Evolutionary conservation across 495 filamentous ascomycete genomes (phyloP).

Genomic region (Lindgomyces ingoldianus): DNA sequence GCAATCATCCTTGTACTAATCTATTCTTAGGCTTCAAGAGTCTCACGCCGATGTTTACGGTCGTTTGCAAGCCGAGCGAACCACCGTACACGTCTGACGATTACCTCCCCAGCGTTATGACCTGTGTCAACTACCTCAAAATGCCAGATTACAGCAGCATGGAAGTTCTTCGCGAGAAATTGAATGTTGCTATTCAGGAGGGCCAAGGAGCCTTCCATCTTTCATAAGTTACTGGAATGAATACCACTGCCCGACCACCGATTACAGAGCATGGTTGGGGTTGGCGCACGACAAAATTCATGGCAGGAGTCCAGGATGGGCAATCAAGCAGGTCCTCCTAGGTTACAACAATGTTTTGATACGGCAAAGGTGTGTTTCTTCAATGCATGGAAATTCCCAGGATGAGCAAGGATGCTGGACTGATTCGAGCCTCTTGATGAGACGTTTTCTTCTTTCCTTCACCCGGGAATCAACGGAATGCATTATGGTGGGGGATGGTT

Average conservation of each 20-base stretch:
- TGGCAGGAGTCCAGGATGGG: neutral
- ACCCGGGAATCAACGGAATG: conserved; percentile 8
- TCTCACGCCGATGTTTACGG: conserved; percentile 96
- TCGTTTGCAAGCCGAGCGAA: conserved; percentile 97
- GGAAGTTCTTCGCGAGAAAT: conserved; percentile 69
- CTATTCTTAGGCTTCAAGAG: conserved; percentile 79
- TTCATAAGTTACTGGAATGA: conserved; percentile 55
- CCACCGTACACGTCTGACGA: conserved; percentile 93
- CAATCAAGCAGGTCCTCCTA: neutral
- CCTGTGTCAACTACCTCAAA: conserved; percentile 99
- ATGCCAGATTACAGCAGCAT: conserved; percentile 90
- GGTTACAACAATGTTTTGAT: neutral
- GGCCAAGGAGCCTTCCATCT: conserved; percentile 99
- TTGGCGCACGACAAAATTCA: conserved; percentile 8
- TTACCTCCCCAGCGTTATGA: conserved; percentile 98
- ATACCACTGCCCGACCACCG: conserved; percentile 6
- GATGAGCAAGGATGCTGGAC: neutral
- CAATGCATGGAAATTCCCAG: neutral
- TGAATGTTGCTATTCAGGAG: conserved; percentile 87
- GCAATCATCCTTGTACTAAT: conserved; percentile 30
- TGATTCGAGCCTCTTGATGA: neutral
- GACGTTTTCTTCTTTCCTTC: no score
- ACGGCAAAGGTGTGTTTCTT: conserved; percentile 6
- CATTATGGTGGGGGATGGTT: neutral
- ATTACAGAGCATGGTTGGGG: conserved; percentile 15